Evolutionary conservation across 2,329 filamentous ascomycete species (phyloP).

Genomic region (Cladosporium sp.): DNA sequence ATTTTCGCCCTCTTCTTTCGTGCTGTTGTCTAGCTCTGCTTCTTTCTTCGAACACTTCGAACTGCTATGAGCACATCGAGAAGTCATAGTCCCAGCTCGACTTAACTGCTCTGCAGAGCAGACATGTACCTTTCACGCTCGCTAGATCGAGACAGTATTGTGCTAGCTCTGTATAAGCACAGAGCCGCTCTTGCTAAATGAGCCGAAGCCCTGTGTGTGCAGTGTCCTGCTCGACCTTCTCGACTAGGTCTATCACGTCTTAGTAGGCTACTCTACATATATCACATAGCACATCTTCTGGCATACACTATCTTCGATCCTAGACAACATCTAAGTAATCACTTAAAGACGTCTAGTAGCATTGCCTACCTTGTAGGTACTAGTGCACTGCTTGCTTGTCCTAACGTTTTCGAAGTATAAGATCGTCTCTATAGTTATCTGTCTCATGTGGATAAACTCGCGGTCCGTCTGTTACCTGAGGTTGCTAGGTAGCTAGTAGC

Average conservation of each 20-base stretch:
- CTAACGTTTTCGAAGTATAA: neutral
- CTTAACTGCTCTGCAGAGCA: neutral
- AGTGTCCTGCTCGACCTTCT: neutral
- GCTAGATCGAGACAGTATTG: neutral
- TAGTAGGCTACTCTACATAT: neutral
- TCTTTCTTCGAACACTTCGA: neutral
- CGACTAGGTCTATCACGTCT: neutral
- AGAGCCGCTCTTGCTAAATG: conserved; percentile 4
- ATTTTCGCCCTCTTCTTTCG: conserved; percentile 5
- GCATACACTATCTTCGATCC: conserved; percentile 20
- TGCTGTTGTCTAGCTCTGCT: neutral
- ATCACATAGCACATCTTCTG: conserved; percentile 16
- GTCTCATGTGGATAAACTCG: neutral
- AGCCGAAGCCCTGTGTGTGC: neutral
- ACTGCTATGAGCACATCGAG: neutral
- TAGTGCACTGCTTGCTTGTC: conserved; percentile 6
- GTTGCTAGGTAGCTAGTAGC: conserved; percentile 14
- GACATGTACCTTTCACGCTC: neutral
- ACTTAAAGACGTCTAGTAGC: conserved; percentile 13
- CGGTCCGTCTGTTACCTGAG: neutral
- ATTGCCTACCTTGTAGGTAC: conserved; percentile 14
- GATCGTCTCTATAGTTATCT: neutral
- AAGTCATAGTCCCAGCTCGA: neutral
- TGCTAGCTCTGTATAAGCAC: neutral
- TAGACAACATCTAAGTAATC: conserved; percentile 4